Evolutionary conservation across 129 eudicot species (phyloP).

Genomic region (Kitagawia praeruptora): DNA sequence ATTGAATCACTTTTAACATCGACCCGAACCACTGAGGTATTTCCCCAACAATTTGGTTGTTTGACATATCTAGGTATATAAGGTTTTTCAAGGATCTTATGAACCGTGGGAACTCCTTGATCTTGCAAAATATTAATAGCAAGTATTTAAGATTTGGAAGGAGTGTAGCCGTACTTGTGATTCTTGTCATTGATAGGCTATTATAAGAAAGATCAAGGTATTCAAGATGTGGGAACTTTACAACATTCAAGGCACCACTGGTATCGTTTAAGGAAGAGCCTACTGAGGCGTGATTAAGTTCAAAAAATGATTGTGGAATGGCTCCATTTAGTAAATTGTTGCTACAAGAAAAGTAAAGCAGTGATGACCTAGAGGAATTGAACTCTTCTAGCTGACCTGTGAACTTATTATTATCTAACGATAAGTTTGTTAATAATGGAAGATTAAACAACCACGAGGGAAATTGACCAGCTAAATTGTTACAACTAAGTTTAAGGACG

Average conservation of each 20-base stretch:
- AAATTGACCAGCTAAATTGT: slow-evolving; percentile 10
- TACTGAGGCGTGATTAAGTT: not conserved
- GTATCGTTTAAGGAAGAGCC: not conserved
- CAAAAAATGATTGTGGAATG: not conserved
- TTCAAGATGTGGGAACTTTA: not conserved
- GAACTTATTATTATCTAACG: not conserved
- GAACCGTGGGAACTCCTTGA: not conserved
- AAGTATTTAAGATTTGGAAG: not conserved
- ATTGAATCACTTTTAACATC: no score
- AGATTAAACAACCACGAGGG: slow-evolving; percentile 8
- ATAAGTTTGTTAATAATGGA: not conserved
- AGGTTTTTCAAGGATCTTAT: not conserved
- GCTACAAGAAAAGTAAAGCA: not conserved
- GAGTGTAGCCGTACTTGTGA: not conserved
- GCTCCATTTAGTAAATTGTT: not conserved
- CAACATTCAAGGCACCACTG: not conserved
- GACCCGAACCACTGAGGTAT: not conserved
- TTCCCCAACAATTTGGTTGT: not conserved
- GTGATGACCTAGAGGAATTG: not conserved
- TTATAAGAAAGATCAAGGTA: slow-evolving; percentile 21
- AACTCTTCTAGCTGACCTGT: not conserved
- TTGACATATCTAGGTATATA: not conserved
- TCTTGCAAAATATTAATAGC: not conserved
- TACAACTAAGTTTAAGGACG: not conserved
- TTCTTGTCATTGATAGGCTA: slow-evolving; percentile 2